phyloP scores from a whole-genome alignment of 2,329 filamentous ascomycete species.

The Trichoderma harzianum region DNA sequence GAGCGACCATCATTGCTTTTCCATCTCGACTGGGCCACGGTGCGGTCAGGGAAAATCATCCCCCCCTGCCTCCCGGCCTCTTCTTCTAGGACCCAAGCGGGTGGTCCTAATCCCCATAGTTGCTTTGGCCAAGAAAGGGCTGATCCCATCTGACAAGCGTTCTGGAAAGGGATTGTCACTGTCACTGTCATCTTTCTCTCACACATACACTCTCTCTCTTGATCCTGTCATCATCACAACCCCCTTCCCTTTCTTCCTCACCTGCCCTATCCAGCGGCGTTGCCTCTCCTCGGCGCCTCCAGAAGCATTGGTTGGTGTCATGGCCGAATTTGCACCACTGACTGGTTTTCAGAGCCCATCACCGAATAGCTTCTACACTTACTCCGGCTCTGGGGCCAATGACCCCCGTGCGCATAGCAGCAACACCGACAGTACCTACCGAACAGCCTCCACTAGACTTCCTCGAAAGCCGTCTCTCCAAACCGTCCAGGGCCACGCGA shows the following conservation, averaged over 20 bases:
- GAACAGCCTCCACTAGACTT: conserved; percentile 44
- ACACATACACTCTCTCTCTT: too few species aligned
- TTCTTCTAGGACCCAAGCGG: conserved; percentile 9
- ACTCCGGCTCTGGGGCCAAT: conserved; percentile 46
- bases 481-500: conserved; percentile 9
- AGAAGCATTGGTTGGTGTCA: conserved; percentile 20
- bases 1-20: not conserved
- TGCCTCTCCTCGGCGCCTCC: not conserved
- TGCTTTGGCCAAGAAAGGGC: not conserved
- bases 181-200: not conserved
- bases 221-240: not conserved
- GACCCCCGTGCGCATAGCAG: conserved; percentile 36
- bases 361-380: conserved; percentile 34
- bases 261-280: not conserved
- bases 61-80: not conserved
- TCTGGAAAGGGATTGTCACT: not conserved
- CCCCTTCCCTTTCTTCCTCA: not conserved
- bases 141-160: conserved; percentile 14
- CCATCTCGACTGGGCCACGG: conserved; percentile 9
- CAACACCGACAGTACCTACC: conserved; percentile 50
- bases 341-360: conserved; percentile 31
- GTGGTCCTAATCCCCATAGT: conserved; percentile 7
- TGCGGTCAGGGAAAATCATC: conserved; percentile 15
- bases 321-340: conserved; percentile 31
- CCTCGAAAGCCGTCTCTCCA: conserved; percentile 41